Percentiles rank a stretch among this genome's conserved stretches.
These are phyloP conservation scores for grape (Vitis vinifera) DNA, from an alignment of 164 flowering plant species.

Conservation along the genomic window ASM3070453v1 NC_081805.1:7370001-7370500, in stretches of 20 bases:
- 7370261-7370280: constrained; percentile 94
- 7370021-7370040: background rate
- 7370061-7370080: background rate
- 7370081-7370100: constrained; percentile 21
- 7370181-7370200: constrained; percentile 61
- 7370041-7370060: constrained; percentile 1
- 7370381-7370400: constrained; percentile 94
- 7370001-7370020: background rate
- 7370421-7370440: constrained; percentile 61
- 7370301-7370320: constrained; percentile 20
- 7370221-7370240: constrained; percentile 46
- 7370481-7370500: constrained; percentile 47
- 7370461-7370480: constrained; percentile 48
- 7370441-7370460: constrained; percentile 57
- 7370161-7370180: constrained; percentile 49
- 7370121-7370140: constrained; percentile 68
- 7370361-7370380: constrained; percentile 23
- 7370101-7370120: constrained; percentile 92
- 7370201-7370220: constrained; percentile 44
- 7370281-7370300: constrained; percentile 98
- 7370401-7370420: constrained; percentile 52
- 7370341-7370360: background rate
- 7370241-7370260: constrained; percentile 67
- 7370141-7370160: constrained; percentile 64
- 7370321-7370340: constrained; percentile 3